Base-by-base conservation (phyloP, 495 filamentous ascomycete genomes). In the Penicillium roqueforti region DNA sequence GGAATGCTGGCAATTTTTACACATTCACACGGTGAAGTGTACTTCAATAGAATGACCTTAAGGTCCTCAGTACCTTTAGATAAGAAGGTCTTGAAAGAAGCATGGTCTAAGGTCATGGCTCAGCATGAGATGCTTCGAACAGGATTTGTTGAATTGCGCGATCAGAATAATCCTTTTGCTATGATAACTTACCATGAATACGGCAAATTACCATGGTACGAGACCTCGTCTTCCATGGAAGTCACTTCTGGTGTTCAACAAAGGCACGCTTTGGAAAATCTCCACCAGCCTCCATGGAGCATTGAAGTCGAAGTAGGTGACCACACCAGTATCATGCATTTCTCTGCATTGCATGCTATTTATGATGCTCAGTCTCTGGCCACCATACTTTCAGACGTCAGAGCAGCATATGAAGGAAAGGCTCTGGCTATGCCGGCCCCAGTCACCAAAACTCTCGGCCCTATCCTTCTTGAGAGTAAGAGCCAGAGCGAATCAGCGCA, bases 21-120 rank as follows among this genome's bases (percentile, higher is more conserved):
- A 7, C 70, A 76, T 18, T 88, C 88, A 0, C 70, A 80, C 26
- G 66, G 70, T 8, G 86, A 83, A 51, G 71, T 81, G 54, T 95
- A 96, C 65, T 91, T 90, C 70, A 95, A 92, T 55, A 85, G 88
- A 54, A 85, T 92, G 60, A 67, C 83, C 4, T 66, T 91, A 40
- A 78, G 81, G 32, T 61, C 89, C 1, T 54, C 71, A 3, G 51
- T 63, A 0, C 56, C 71, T 0, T 59, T 83, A 3, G 77, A 93
- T 53, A 42, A 79, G 3, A 25, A 51, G 0, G 73, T 57, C 25
- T 71, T 95, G 6, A 77, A 76, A 43, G 44, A 63, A 26, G 86
- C 90, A 5, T 89, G 87, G 80, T 63, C 62, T 7, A 46, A 50
- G 11, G 68, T 62, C 2, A 81, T 87, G 18, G 70, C 85, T 20